Evolutionary conservation across 192 early-diverging fungal species (phyloP), one percentile per base, ranked within the genome.

Genomic region (Irineochytrium annulatum): DNA sequence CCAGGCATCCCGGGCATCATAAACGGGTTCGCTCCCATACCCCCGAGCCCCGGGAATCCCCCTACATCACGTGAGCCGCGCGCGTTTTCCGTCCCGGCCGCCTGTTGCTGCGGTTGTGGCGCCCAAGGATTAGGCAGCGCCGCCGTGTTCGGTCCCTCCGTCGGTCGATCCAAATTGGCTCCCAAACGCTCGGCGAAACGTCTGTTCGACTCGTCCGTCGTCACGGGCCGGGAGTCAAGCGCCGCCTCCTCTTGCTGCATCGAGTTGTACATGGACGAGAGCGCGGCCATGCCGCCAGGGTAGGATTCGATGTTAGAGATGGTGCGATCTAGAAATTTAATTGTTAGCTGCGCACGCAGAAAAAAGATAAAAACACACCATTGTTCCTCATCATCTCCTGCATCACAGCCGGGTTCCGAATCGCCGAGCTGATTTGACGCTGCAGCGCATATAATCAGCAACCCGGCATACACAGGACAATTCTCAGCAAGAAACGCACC

Each of bases 61-160:
- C n/a, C n/a, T n/a, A n/a, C n/a, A n/a, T n/a, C n/a, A n/a, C n/a
- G n/a, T n/a, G n/a, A n/a, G n/a, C n/a, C n/a, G n/a, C n/a, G n/a
- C n/a, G n/a, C n/a, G n/a, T n/a, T n/a, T n/a, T n/a, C n/a, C n/a
- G n/a, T n/a, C n/a, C n/a, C n/a, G n/a, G n/a, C n/a, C n/a, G n/a
- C n/a, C n/a, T n/a, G 37, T n/a, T 41, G 37, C 37, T 41, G 11
- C 22, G 62, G 8, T 27, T 39, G 37, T 20, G 52, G 33, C 27
- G 65, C 67, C 67, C 67, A 69, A 5, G 67, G 67, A 32, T 69
- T 69, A 17, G 67, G 67, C 8, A 69, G 43, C 3, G 67, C 67
- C 29, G 34, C 33, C 13, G 32, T 14, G 41, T 68, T 63, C 13
- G 51, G 41, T 8, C 31, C 32, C 16, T 13, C 30, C 1, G 27